Conservation (phyloP, 306 rosid genomes). For the Heteromeles arbutifolia region DNA sequence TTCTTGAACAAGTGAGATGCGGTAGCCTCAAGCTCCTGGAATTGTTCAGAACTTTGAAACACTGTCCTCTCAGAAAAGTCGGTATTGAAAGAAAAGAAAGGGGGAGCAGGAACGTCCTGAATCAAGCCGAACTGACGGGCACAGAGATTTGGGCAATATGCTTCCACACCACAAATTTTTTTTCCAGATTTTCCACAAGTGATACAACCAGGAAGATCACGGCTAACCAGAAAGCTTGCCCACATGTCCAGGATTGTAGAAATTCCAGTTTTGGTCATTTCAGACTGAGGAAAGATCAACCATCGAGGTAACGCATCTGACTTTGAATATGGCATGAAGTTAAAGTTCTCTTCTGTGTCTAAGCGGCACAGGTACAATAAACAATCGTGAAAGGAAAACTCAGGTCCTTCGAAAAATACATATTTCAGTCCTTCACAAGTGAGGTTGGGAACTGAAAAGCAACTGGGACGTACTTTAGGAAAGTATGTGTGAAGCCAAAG, state of each 20-base stretch:
- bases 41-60: neutral
- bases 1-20: neutral
- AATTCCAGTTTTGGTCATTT: neutral
- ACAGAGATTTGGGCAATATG: conserved; percentile 1
- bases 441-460: neutral
- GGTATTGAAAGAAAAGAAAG: neutral
- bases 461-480: neutral
- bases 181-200: neutral
- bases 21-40: neutral
- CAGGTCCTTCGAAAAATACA: neutral
- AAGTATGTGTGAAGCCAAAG: conserved; percentile 6
- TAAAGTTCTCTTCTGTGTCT: neutral
- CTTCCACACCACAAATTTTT: neutral
- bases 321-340: conserved; percentile 3
- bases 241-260: neutral
- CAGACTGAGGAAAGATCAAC: neutral
- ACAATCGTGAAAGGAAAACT: neutral
- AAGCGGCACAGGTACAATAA: neutral
- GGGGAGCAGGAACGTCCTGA: conserved; percentile 1
- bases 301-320: conserved; percentile 1
- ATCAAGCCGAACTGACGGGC: conserved; percentile 4
- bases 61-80: neutral
- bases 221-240: neutral
- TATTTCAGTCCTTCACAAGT: neutral
- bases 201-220: conserved; percentile 4